phyloP scores from a whole-genome alignment of 192 early-diverging fungal genomes.

The Jimgerdemannia lactiflua region DNA sequence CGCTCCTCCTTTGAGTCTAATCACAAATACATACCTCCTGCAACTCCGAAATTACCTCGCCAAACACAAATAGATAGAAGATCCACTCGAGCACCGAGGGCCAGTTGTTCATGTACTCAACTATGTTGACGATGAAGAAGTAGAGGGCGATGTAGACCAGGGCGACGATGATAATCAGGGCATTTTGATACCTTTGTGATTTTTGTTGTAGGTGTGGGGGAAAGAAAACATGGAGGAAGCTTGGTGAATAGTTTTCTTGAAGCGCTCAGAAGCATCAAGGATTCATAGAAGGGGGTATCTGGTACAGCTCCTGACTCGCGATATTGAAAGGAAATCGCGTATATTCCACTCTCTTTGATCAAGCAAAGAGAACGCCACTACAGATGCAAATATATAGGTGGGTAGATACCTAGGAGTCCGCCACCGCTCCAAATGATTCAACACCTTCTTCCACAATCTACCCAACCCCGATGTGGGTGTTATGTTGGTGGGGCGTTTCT shows the following conservation, averaged over 20 bases:
- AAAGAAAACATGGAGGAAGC: neutral
- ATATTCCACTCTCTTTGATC: too few relatives aligned
- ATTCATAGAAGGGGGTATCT: too few relatives aligned
- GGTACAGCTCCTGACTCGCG: too few relatives aligned
- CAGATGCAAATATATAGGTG: too few relatives aligned
- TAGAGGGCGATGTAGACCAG: neutral
- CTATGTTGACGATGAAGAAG: neutral
- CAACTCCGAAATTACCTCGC: neutral
- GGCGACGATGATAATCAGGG: neutral
- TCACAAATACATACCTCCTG: neutral
- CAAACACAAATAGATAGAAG: constrained; percentile 4
- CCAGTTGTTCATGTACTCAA: constrained; percentile 4
- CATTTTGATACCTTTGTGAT: constrained; percentile 1
- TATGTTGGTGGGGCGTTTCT: neutral
- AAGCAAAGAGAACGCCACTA: too few relatives aligned
- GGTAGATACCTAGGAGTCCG: neutral
- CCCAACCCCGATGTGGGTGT: neutral
- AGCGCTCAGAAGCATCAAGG: too few relatives aligned
- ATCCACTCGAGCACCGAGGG: neutral
- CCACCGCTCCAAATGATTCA: neutral
- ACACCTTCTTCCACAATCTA: neutral
- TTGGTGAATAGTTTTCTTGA: too few relatives aligned
- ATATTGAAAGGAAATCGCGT: too few relatives aligned
- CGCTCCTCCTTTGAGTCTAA: too few relatives aligned
- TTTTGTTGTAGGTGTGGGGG: neutral